Conservation (phyloP, 257 asterid genomes). For the Euphrasia confusa region DNA sequence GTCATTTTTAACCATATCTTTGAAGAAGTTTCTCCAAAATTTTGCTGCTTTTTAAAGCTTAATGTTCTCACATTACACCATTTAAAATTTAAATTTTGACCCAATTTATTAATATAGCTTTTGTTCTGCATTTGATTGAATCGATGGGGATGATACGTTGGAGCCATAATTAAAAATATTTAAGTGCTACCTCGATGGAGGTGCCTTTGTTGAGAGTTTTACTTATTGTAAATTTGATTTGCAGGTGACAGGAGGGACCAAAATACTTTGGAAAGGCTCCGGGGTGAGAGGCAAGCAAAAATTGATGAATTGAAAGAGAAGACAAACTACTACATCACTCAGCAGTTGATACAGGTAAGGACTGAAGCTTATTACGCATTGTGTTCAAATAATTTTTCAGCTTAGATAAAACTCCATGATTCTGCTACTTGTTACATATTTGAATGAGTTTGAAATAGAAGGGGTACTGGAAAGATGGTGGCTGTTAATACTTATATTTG, state of each 20-base stretch:
- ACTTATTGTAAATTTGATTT: background rate
- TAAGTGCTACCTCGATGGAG: background rate
- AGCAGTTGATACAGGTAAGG: slow-evolving; percentile 86
- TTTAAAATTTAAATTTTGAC: background rate
- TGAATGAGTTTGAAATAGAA: background rate
- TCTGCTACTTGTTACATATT: slow-evolving; percentile 5
- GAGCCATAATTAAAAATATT: background rate
- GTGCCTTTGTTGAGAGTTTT: slow-evolving; percentile 17
- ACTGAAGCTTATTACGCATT: slow-evolving; percentile 15
- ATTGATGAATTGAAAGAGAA: slow-evolving; percentile 89
- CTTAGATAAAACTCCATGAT: slow-evolving; percentile 2
- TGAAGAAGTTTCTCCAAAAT: background rate
- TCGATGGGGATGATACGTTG: slow-evolving; percentile 5
- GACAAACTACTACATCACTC: slow-evolving; percentile 77
- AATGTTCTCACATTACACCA: background rate
- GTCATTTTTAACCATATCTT: background rate
- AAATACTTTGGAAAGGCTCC: slow-evolving; percentile 68
- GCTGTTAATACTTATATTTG: slow-evolving; percentile 1
- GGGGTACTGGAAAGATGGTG: background rate
- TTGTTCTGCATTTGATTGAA: slow-evolving; percentile 10
- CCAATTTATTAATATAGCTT: slow-evolving; percentile 6
- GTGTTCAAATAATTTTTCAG: slow-evolving; percentile 6
- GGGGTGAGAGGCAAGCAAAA: slow-evolving; percentile 79
- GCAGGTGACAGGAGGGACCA: slow-evolving; percentile 77
- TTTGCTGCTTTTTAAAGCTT: background rate